phyloP scores from a whole-genome alignment of 805 yeast species.

The Citeromyces nyonsensis region DNA sequence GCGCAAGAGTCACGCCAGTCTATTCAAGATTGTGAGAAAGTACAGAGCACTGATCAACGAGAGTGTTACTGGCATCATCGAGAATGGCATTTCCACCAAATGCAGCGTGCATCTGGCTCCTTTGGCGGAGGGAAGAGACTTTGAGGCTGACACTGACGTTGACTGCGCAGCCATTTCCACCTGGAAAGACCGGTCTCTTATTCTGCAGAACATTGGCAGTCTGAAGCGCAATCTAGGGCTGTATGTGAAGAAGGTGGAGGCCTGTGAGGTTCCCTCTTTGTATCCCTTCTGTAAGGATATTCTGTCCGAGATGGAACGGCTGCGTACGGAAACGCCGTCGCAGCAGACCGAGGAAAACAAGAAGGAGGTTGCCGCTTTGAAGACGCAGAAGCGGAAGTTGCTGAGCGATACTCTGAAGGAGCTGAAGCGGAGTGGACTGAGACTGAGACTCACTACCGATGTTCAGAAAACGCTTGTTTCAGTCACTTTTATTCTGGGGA shows the following conservation, averaged over 20 bases:
- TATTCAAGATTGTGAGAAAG: conserved; percentile 73
- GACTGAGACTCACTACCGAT: conserved; percentile 47
- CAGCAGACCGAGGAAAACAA: conserved; percentile 59
- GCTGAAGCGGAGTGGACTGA: conserved; percentile 63
- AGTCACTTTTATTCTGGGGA: conserved; percentile 45
- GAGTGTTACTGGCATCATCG: conserved; percentile 38
- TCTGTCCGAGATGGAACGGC: conserved; percentile 37
- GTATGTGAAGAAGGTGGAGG: conserved; percentile 19
- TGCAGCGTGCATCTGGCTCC: conserved; percentile 1
- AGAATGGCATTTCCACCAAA: conserved; percentile 29
- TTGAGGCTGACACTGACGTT: conserved; percentile 2
- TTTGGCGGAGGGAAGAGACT: neutral
- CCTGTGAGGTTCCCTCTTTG: conserved; percentile 26
- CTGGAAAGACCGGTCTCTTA: conserved; percentile 42
- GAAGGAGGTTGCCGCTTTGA: conserved; percentile 52
- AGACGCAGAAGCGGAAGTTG: conserved; percentile 66
- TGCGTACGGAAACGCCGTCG: conserved; percentile 68
- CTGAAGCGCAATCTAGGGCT: conserved; percentile 41
- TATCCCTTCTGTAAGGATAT: conserved; percentile 39
- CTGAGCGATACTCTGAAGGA: conserved; percentile 68
- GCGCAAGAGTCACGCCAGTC: conserved; percentile 67
- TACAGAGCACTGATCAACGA: conserved; percentile 49
- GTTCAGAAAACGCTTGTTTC: conserved; percentile 47
- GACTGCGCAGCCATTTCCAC: conserved; percentile 18
- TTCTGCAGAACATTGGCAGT: conserved; percentile 31